A percentile compares a stretch with the other conserved stretches of the same genome.
Evolutionary conservation across 331 rosid genomes (phyloP).

Genomic region (Cydonia oblonga): DNA sequence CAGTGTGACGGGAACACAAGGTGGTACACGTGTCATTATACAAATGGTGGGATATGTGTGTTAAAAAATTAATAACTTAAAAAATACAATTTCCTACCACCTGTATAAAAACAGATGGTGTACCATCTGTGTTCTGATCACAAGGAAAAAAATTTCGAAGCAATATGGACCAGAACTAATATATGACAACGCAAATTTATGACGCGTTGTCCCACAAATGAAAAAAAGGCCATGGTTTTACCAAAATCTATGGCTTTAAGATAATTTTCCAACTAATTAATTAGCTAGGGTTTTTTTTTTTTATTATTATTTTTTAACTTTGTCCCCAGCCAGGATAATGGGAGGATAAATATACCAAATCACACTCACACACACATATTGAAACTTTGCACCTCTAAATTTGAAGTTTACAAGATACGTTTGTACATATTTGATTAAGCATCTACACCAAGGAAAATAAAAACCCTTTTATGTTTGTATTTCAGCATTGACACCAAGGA

Average conservation of each 20-base stretch:
- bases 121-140: too few relatives aligned
- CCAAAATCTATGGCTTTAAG: conserved; percentile 30
- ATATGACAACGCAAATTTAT: background rate
- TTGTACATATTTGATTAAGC: background rate
- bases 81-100: too few relatives aligned
- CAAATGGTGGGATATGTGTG: too few relatives aligned
- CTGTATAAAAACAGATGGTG: too few relatives aligned
- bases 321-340: background rate
- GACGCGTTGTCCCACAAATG: background rate
- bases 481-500: background rate
- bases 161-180: background rate
- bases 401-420: background rate
- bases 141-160: too few relatives aligned
- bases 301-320: background rate
- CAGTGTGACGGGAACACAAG: too few relatives aligned
- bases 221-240: conserved; percentile 15
- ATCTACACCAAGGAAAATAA: background rate
- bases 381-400: background rate
- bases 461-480: background rate
- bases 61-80: too few relatives aligned
- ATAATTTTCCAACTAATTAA: conserved; percentile 5
- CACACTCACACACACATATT: background rate
- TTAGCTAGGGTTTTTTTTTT: background rate
- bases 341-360: background rate
- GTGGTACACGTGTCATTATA: too few relatives aligned